These are phyloP conservation scores for Saccharomyces hybrid DNA, from an alignment of 1,139 yeast genomes.

Conservation along the genomic window DNA sequence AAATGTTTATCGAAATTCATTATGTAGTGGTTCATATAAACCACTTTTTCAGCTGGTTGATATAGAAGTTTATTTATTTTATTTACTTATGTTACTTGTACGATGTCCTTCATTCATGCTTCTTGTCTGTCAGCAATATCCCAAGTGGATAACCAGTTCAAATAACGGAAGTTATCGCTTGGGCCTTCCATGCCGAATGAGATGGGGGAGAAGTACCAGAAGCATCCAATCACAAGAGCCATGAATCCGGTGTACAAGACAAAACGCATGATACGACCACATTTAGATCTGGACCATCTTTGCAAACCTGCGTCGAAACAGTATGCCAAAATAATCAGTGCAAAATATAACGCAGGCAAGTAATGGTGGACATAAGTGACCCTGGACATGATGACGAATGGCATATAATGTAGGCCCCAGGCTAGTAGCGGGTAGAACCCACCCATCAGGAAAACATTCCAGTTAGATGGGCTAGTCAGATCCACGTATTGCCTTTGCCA, in stretches of 20 bases:
- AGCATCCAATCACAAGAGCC: slow-evolving; percentile 54
- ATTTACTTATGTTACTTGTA: background rate
- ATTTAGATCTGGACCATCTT: slow-evolving; percentile 31
- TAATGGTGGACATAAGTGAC: slow-evolving; percentile 97
- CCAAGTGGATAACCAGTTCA: slow-evolving; percentile 78
- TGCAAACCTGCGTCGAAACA: slow-evolving; percentile 57
- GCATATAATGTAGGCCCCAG: slow-evolving; percentile 89
- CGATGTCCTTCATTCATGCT: background rate
- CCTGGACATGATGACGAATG: slow-evolving; percentile 92
- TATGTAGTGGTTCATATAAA: background rate
- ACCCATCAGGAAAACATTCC: slow-evolving; percentile 55
- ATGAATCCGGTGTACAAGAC: slow-evolving; percentile 41
- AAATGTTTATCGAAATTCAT: background rate
- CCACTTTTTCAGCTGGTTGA: background rate
- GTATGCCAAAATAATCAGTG: slow-evolving; percentile 74
- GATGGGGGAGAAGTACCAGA: slow-evolving; percentile 66
- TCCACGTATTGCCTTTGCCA: slow-evolving; percentile 91
- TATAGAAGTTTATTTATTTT: background rate
- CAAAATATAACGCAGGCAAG: slow-evolving; percentile 93
- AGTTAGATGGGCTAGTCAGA: slow-evolving; percentile 38
- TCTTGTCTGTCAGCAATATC: slow-evolving; percentile 34
- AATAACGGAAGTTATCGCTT: slow-evolving; percentile 53
- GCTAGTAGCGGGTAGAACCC: slow-evolving; percentile 89
- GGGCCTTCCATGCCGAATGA: slow-evolving; percentile 92
- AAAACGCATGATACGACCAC: slow-evolving; percentile 28